Base-by-base conservation (phyloP, 139 green algal species). In the Chlamydomonas sphaeroides region DNA sequence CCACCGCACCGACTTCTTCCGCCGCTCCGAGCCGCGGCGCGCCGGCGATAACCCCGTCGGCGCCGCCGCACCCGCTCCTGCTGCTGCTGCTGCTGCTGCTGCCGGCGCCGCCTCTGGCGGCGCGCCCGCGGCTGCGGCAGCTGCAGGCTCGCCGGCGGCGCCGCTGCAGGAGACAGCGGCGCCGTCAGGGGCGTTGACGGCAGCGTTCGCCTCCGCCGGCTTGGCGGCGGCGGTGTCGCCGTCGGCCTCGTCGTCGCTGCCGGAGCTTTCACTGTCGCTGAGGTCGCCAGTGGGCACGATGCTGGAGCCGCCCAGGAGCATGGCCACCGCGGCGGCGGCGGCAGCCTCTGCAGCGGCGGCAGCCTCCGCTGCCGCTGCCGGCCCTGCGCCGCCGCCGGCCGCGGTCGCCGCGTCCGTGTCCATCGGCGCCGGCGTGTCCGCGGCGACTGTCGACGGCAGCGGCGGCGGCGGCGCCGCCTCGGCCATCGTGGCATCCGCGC, bases 1-100 rank as follows among this genome's bases (percentile, higher is more conserved):
- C 87, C 87, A 92, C 45, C 86, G 83, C 32, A 88, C 78, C 28
- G 75, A 48, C 79, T 88, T 90, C 35, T 73, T 66, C 11, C 68
- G 80, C 32, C 80, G 79, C 77, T 75, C 67, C n/a, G n/a, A 26
- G 26, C n/a, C n/a, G n/a, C n/a, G n/a, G n/a, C n/a, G n/a, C 59
- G 2, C 23, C 56, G 17, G 56, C 56, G 25, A 25, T n/a, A 17
- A 1, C 59, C 11, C n/a, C 59, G n/a, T n/a, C 59, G 3, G 35
- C 41, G 5, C 26, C 59, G 2, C 45, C 59, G 10, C 70, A 59
- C 39, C 35, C 74, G 8, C 63, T 39, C 38, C 71, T 59, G 59
- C 74, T 80, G 74, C 71, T 59, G n/a, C 32, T 61, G 61, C 71
- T 59, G 14, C 18, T 45, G 0, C 70, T 17, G 39, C 71, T 59